Evolutionary conservation across 2,329 filamentous ascomycete genomes (phyloP).

Genomic region (Xylariaceae sp.): DNA sequence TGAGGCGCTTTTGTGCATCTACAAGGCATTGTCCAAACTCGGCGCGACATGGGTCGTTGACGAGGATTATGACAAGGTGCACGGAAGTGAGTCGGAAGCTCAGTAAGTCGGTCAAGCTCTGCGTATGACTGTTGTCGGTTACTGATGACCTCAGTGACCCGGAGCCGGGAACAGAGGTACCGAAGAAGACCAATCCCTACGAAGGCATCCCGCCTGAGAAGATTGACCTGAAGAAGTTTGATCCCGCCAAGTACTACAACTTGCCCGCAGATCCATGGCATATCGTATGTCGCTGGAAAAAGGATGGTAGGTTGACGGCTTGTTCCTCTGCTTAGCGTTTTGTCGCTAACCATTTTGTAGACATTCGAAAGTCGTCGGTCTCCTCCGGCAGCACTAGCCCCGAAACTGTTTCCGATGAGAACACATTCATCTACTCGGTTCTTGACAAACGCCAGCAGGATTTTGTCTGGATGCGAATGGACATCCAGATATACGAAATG

Average conservation of each 20-base stretch:
- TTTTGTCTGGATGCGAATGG: slow-evolving; percentile 85
- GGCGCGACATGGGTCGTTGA: slow-evolving; percentile 80
- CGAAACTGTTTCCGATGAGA: slow-evolving; percentile 32
- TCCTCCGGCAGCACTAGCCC: slow-evolving; percentile 20
- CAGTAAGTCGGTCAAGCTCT: slow-evolving; percentile 31
- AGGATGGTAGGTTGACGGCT: slow-evolving; percentile 63
- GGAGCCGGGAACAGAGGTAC: too few relatives aligned
- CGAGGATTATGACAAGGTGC: slow-evolving; percentile 46
- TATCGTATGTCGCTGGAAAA: slow-evolving; percentile 82
- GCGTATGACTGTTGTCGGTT: too few relatives aligned
- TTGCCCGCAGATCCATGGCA: slow-evolving; percentile 95
- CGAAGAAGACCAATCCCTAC: slow-evolving; percentile 19
- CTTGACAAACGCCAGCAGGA: slow-evolving; percentile 45
- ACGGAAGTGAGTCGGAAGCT: slow-evolving; percentile 35
- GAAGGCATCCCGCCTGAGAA: slow-evolving; percentile 19
- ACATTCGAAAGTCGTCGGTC: slow-evolving; percentile 29
- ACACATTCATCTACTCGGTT: slow-evolving; percentile 33
- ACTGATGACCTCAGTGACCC: too few relatives aligned
- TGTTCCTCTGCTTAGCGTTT: slow-evolving; percentile 32
- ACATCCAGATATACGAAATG: slow-evolving; percentile 93
- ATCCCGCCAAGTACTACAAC: slow-evolving; percentile 59
- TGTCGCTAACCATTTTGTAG: slow-evolving; percentile 32
- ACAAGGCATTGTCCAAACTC: slow-evolving; percentile 81
- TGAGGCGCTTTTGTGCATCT: slow-evolving; percentile 91
- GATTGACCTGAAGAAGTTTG: slow-evolving; percentile 31